Conservation (phyloP, 164 flowering plant genomes). For the Taxillus chinensis region DNA sequence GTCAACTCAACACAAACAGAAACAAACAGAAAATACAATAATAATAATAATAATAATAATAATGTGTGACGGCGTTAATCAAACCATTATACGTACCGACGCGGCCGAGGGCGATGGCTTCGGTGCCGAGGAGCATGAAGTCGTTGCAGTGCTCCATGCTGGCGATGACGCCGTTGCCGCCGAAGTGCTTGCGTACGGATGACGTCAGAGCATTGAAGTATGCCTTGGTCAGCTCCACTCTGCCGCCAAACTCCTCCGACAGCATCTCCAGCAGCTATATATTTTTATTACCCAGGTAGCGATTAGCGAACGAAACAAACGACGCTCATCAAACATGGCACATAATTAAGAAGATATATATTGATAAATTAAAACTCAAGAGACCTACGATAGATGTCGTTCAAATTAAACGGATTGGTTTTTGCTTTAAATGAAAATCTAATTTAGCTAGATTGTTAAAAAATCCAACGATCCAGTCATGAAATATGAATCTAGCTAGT, state of each 20-base stretch:
- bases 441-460: too few relatives aligned
- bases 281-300: neutral
- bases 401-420: too few relatives aligned
- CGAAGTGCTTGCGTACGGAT: conserved; percentile 26
- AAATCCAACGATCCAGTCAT: too few relatives aligned
- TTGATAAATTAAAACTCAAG: too few relatives aligned
- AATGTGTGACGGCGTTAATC: too few relatives aligned
- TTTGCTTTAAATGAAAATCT: too few relatives aligned
- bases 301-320: neutral
- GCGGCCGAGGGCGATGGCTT: conserved; percentile 67
- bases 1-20: neutral
- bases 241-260: conserved; percentile 70
- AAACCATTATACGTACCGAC: conserved; percentile 40
- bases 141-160: conserved; percentile 96
- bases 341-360: too few relatives aligned
- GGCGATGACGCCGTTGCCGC: conserved; percentile 86
- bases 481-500: too few relatives aligned
- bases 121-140: conserved; percentile 82
- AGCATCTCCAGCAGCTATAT: conserved; percentile 68
- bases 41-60: too few relatives aligned
- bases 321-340: too few relatives aligned
- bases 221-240: conserved; percentile 75
- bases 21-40: neutral
- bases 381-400: too few relatives aligned
- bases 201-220: conserved; percentile 59